Percentiles rank a stretch among this genome's conserved stretches.
Evolutionary conservation across 371 early-diverging fungal species (phyloP).

Genomic region (Funneliformis caledonium): DNA sequence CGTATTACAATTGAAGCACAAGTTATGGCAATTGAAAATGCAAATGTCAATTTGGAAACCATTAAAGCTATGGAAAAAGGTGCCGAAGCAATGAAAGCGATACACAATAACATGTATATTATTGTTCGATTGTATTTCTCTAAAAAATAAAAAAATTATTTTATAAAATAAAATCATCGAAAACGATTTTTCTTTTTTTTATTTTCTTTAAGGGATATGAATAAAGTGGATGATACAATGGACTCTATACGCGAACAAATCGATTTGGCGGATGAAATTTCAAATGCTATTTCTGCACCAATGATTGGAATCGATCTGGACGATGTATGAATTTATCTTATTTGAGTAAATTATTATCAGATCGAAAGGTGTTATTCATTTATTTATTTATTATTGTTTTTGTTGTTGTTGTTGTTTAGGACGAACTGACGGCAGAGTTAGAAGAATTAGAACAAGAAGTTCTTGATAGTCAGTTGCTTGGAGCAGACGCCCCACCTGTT

Average conservation of each 20-base stretch:
- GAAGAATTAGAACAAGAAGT: slow-evolving; percentile 95
- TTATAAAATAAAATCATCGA: not conserved
- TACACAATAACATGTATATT: slow-evolving; percentile 90
- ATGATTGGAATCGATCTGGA: slow-evolving; percentile 88
- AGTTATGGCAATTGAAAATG: slow-evolving; percentile 95
- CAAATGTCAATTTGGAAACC: slow-evolving; percentile 94
- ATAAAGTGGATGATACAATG: slow-evolving; percentile 95
- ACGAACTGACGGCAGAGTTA: slow-evolving; percentile 90
- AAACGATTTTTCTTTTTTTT: not conserved
- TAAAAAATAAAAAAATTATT: not conserved
- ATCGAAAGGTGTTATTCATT: not conserved
- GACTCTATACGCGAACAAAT: slow-evolving; percentile 97
- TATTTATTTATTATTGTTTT: not conserved
- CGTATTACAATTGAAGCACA: slow-evolving; percentile 94
- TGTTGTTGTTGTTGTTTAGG: slow-evolving; percentile 49
- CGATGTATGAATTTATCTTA: slow-evolving; percentile 59
- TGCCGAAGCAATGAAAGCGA: slow-evolving; percentile 92
- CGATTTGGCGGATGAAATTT: slow-evolving; percentile 95
- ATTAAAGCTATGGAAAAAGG: slow-evolving; percentile 96
- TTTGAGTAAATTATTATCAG: not conserved
- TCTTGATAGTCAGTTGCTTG: slow-evolving; percentile 84
- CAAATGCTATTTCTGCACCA: slow-evolving; percentile 92
- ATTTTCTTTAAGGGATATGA: slow-evolving; percentile 72
- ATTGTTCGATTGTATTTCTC: not conserved
- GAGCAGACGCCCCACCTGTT: slow-evolving; percentile 70